Evolutionary conservation across 2,329 filamentous ascomycete genomes (phyloP), one percentile per base, ranked within the genome.

Genomic region (Ceratocystis cubensis): DNA sequence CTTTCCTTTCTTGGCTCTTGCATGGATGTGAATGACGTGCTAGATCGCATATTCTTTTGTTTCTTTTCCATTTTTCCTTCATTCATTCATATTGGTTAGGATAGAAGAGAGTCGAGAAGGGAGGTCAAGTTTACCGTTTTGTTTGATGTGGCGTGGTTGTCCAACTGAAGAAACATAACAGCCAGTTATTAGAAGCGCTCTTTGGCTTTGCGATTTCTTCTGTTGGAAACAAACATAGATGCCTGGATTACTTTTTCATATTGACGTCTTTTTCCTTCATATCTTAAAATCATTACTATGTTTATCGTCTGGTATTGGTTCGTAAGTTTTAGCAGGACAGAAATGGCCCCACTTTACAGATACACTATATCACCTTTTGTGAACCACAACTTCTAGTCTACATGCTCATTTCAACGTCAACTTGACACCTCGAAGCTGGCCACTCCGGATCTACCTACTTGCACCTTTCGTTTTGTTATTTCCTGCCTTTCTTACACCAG

Each of bases 151-250:
- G 22, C 13, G 13, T 57, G 46, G 25, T 7, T 57, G 4, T 33
- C 53, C 22, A 33, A 57, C 53, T 17, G 53, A 57, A 57, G 53
- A 57, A 57, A n/a, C 17, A 57, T 25, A 33, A 57, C 25, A 57
- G 53, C 53, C 53, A 17, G 25, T 57, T 57, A 57, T 57, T 20
- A 28, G 53, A 57, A 57, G 53, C 30, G 53, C 53, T 57, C 53
- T 57, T 41, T 57, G 53, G 53, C 53, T 57, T 57, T 57, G 22
- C 53, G 22, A 30, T 57, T 57, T 57, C 53, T 57, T 57, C 53
- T 57, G 25, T 57, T 30, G 53, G 53, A 17, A 33, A 15, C 53
- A 57, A 13, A 20, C 30, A 57, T 33, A 57, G 17, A 57, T 30
- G 10, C n/a, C n/a, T 30, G 22, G 13, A 17, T 28, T n/a, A 25